phyloP scores from a whole-genome alignment of 768 basidiomycete species.

The Boletus edulis region DNA sequence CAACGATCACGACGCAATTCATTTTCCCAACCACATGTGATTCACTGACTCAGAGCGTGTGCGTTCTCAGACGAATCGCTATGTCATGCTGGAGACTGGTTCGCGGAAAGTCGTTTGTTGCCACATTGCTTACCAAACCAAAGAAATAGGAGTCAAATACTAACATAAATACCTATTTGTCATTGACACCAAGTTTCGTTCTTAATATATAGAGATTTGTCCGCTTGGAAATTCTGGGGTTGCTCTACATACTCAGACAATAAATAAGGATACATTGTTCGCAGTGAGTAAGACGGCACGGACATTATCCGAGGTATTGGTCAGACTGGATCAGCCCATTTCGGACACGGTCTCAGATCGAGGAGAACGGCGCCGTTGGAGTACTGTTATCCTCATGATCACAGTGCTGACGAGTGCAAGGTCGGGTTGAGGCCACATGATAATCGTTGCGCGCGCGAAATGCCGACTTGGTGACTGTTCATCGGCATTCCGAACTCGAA shows the following conservation, averaged over 20 bases:
- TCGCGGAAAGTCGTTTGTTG: neutral
- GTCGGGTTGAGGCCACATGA: too few species aligned
- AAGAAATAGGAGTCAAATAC: neutral
- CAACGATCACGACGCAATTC: slow-evolving; percentile 8
- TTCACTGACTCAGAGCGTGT: neutral
- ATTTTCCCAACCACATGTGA: slow-evolving; percentile 1
- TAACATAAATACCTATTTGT: neutral
- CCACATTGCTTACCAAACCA: neutral
- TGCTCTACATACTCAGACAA: too few species aligned
- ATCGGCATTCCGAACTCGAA: too few species aligned
- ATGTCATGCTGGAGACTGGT: neutral
- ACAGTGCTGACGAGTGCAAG: too few species aligned
- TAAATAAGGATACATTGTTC: neutral
- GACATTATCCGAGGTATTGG: neutral
- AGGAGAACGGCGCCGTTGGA: neutral
- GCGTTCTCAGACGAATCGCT: too few species aligned
- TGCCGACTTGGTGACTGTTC: too few species aligned
- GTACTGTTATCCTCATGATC: too few species aligned
- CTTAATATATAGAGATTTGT: neutral
- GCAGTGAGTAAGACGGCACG: neutral
- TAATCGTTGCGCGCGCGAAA: too few species aligned
- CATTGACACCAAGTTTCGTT: too few species aligned
- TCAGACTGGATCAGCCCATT: too few species aligned
- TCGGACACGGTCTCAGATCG: slow-evolving; percentile 2
- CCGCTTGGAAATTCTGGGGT: neutral